Percentiles rank a stretch among this genome's conserved stretches.
phyloP scores from a whole-genome alignment of 441 rosid species.

The Capsella rubella region DNA sequence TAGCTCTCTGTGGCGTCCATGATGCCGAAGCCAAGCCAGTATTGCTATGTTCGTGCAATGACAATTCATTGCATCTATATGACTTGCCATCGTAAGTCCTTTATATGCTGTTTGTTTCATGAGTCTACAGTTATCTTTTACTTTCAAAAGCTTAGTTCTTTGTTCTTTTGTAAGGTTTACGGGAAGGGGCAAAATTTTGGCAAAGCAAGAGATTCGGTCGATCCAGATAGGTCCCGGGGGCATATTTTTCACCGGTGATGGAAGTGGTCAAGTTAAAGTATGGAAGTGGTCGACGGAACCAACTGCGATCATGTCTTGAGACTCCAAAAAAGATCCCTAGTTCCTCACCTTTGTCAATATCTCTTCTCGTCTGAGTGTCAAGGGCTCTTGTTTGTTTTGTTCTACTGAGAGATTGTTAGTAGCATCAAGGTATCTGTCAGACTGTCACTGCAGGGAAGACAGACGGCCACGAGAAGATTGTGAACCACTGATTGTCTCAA shows the following conservation, averaged over 20 bases:
- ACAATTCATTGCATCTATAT: conserved; percentile 72
- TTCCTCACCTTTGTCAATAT: conserved; percentile 9
- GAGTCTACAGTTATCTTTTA: neutral
- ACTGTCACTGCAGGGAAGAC: neutral
- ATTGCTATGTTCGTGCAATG: conserved; percentile 84
- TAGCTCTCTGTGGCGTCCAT: conserved; percentile 82
- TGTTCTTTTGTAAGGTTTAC: conserved; percentile 59
- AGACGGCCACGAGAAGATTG: neutral
- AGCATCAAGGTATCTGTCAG: conserved; percentile 7
- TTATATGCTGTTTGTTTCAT: conserved; percentile 7
- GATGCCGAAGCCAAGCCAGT: conserved; percentile 92
- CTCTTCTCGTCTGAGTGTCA: conserved; percentile 13
- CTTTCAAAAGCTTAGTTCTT: conserved; percentile 20
- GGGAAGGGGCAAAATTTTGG: conserved; percentile 87
- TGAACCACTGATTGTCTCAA: neutral
- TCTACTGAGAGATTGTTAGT: conserved; percentile 11
- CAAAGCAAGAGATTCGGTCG: conserved; percentile 85
- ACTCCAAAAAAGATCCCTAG: conserved; percentile 4
- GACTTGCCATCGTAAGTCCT: conserved; percentile 96
- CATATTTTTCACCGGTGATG: conserved; percentile 92
- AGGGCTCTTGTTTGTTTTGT: conserved; percentile 34
- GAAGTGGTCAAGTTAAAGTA: conserved; percentile 91
- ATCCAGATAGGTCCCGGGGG: conserved; percentile 84
- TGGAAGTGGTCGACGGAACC: conserved; percentile 80
- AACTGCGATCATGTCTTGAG: conserved; percentile 38